Conservation (phyloP, 768 basidiomycete genomes). For the Phaffia tasmanica region DNA sequence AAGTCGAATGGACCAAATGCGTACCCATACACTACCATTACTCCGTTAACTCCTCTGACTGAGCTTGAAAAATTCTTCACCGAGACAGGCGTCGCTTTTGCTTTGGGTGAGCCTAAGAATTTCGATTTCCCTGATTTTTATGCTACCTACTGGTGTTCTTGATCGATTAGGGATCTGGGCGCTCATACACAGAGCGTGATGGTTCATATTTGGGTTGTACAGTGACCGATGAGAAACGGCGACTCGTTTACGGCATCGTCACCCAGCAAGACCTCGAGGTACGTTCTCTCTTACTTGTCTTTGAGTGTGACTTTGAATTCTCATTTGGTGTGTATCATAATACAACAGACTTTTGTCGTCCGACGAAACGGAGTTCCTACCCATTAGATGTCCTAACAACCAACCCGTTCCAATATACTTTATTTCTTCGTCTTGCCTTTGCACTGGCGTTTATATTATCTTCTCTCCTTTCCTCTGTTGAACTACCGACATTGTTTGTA, state of each 20-base stretch:
- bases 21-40: background rate
- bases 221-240: slow-evolving; percentile 21
- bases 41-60: slow-evolving; percentile 6
- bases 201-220: background rate
- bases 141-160: background rate
- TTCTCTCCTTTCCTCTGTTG: no score
- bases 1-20: background rate
- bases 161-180: no score
- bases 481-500: no score
- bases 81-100: slow-evolving; percentile 8
- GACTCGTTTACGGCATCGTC: slow-evolving; percentile 11
- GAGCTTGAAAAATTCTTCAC: slow-evolving; percentile 17
- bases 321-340: no score
- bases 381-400: no score
- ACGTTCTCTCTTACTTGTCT: background rate
- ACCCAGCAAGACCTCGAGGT: slow-evolving; percentile 15
- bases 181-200: no score
- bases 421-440: no score
- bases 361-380: no score
- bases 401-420: no score
- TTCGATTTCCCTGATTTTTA: background rate
- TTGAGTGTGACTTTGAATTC: no score
- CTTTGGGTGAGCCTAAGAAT: background rate
- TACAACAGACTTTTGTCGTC: no score
- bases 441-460: no score